Percentiles rank a stretch among this genome's conserved stretches.
phyloP scores from a whole-genome alignment of 371 early-diverging fungal genomes.

The Lichtheimia corymbifera region DNA sequence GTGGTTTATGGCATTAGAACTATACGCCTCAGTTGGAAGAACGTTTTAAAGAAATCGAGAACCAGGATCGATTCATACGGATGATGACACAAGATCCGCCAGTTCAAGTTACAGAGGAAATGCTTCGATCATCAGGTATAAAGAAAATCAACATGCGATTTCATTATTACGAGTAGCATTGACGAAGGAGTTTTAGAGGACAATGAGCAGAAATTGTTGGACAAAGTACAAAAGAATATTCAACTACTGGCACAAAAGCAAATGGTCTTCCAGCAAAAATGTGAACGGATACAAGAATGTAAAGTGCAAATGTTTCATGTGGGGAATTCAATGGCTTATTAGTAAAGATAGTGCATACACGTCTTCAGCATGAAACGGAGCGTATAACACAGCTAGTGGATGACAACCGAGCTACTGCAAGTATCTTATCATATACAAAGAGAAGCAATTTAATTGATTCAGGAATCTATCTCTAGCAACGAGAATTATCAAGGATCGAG shows the following conservation, averaged over 20 bases:
- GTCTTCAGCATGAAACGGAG: background rate
- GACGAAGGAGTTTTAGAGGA: background rate
- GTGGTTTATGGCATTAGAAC: background rate
- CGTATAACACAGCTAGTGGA: background rate
- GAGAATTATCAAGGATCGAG: background rate
- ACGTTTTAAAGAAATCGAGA: conserved; percentile 1
- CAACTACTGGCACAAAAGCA: background rate
- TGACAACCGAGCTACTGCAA: background rate
- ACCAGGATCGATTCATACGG: conserved; percentile 7
- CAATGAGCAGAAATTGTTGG: background rate
- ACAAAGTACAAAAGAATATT: background rate
- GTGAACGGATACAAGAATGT: background rate
- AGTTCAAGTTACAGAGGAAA: background rate
- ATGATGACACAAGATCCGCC: conserved; percentile 6
- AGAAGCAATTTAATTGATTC: background rate
- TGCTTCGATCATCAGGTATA: background rate
- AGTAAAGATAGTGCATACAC: background rate
- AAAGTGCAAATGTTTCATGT: background rate
- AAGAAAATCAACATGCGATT: too few relatives aligned
- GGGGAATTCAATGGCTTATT: background rate
- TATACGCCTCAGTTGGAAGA: conserved; percentile 7
- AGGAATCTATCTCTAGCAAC: background rate
- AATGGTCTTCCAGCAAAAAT: background rate
- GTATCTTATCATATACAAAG: background rate
- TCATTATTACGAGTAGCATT: too few relatives aligned